Base-by-base conservation (phyloP, 768 basidiomycete species). In the Neoboletus subvelutipes region DNA sequence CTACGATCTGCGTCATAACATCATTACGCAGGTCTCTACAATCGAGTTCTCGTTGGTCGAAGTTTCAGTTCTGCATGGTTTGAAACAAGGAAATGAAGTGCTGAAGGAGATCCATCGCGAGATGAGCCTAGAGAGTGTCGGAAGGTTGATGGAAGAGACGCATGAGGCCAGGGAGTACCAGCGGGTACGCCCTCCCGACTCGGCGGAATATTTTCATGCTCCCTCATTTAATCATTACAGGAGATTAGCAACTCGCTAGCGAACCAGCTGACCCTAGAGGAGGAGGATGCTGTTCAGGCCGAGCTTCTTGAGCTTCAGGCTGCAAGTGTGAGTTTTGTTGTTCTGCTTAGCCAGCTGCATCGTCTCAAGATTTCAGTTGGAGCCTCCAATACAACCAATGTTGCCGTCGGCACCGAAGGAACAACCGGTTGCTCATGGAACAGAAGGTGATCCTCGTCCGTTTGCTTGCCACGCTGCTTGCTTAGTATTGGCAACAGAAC, bases 11-110 rank as follows among this genome's bases (percentile, higher is more conserved):
- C 39, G 20, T 53, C 29, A 12, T 54, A 29, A 57, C 18, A n/a
- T 24, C 31, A 31, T 52, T 52, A 3, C 2, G 42, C 48, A 99
- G 96, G 94, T 98, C 26, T 91, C 93, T 4, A 91, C 89, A 0
- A 97, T 99, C 65, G 97, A 99, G 71, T 98, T 97, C 76, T 94
- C 97, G 8, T 79, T 95, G 48, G 86, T 98, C 22, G 92, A 98
- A 72, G 85, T 91, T 45, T 94, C 94, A 3, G 91, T 99, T 11
- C 67, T 98, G 34, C 92, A 93, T 70, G 97, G 96, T 9, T 75
- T 99, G 43, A 84, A 92, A 71, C 93, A 94, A 74, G 97, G 97
- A 2, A 98, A 90, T 63, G 88, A 90, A 31, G 94, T 98, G 1
- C 77, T 99, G 45, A 93, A 90, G 71, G 86, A 97, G 73, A 89